Base-by-base conservation (phyloP, 164 flowering plant species). In the Taxillus chinensis region DNA sequence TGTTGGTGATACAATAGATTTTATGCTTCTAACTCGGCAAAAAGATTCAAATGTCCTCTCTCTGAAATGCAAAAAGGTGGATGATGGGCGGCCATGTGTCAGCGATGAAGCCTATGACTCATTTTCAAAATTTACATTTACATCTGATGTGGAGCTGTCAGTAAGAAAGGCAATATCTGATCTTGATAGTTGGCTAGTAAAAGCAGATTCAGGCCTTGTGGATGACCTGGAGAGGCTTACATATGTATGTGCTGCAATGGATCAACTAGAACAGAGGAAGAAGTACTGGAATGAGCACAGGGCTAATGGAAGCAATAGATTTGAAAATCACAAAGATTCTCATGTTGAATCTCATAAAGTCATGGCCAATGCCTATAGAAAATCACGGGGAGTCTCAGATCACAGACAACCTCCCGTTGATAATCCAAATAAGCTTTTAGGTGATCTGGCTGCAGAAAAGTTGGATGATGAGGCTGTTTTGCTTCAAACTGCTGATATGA, bases 181-280 rank as follows among this genome's bases (percentile, higher is more conserved):
- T 65, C 73, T 93, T 39, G 92, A 84, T 69, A 74, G 80, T 67
- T 93, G 99, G 99, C 52, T 93, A 63, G 95, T 71, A 41, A 82
- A 77, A 73, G 99, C 96, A 61, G 91, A 93, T 45, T 78, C 92
- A 4, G 95, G 97, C n/a, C 84, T 83, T 58, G 95, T 89, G 63
- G 96, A 93, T 66, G 95, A 90, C 67, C 37, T 89, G 51, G 92
- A 86, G 77, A 84, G 78, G 74, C 91, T 90, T 74, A 97, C 97
- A 39, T 93, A 85, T 80, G 96, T 93, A 62, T 82, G 86, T 83
- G 95, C 92, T 49, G 91, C 99, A 65, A 65, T 86, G 74, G 88
- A 87, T 53, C 92, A 84, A 50, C 71, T 93, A 59, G 84, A 85
- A 49, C 77, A 80, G 64, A 80, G 99, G 70, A 86, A 86, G 71